A percentile compares a stretch with the other conserved stretches of the same genome.
These are phyloP conservation scores for Entomortierella beljakovae DNA, from an alignment of 192 early-diverging fungal species.

Conservation along the genomic window DNA sequence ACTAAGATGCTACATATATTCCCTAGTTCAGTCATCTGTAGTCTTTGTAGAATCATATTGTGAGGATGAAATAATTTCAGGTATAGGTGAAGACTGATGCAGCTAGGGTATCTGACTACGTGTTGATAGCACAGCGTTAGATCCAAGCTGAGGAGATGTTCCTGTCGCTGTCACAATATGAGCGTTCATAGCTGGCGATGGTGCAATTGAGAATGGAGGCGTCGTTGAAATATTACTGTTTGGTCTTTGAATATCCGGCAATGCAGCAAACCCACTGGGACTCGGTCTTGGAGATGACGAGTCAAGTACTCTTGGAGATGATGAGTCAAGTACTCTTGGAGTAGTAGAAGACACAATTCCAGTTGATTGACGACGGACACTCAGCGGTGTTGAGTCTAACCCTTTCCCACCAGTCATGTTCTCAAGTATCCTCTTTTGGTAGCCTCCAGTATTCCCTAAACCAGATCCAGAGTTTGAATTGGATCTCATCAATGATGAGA, in stretches of 20 bases:
- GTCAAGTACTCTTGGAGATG: conserved; percentile 24
- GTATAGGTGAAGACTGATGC: neutral
- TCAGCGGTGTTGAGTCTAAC: conserved; percentile 19
- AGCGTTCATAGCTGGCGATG: neutral
- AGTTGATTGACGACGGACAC: conserved; percentile 12
- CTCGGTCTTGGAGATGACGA: conserved; percentile 19
- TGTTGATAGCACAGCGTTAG: neutral
- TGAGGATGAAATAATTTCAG: neutral
- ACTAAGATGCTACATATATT: too few relatives aligned
- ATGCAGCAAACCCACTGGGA: neutral
- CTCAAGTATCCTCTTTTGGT: conserved; percentile 36
- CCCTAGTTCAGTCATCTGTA: too few relatives aligned
- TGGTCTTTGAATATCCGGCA: conserved; percentile 1
- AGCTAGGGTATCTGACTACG: neutral
- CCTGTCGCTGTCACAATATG: neutral
- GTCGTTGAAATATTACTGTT: neutral
- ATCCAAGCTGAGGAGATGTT: neutral
- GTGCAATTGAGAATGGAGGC: neutral
- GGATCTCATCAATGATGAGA: conserved; percentile 7
- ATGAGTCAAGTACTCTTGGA: neutral
- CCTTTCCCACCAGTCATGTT: conserved; percentile 12
- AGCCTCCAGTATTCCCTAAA: conserved; percentile 11
- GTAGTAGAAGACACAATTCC: neutral
- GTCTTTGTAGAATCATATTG: too few relatives aligned
- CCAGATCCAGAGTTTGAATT: conserved; percentile 23